Base-by-base conservation (phyloP, 2,329 filamentous ascomycete species). In the Thelonectria blattea region DNA sequence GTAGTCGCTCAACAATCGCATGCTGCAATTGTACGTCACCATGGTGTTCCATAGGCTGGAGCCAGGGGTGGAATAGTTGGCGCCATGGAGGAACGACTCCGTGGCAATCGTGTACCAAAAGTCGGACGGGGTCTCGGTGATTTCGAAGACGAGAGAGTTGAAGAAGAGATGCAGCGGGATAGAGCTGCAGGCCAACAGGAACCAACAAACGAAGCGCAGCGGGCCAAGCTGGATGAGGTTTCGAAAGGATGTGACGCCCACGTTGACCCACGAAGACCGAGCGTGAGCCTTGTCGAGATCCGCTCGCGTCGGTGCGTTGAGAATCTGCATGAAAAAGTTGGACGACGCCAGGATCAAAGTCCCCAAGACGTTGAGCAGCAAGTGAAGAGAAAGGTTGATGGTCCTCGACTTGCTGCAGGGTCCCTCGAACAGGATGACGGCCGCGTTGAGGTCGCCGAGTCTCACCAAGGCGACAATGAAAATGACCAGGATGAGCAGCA, bases 321-420 rank as follows among this genome's bases (percentile, higher is more conserved):
- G 41, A 14, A 57, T 45, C 14, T 57, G 53, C 45, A 49, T 56
- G n/a, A 56, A 56, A 15, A 56, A 56, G 20, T 56, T 56, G 11
- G 53, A 56, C 2, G 53, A 56, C 5, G 53, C 32, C 15, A 56
- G 53, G n/a, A 56, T 48, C 5, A 56, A 34, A 7, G 53, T 56
- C n/a, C 43, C 45, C 22, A 56, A 17, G 2, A 42, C n/a, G 45
- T 56, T 56, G 32, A 56, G 53, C 8, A 54, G 17, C 2, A 54
- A 14, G n/a, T 54, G 51, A 46, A 54, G 51, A 7, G 45, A 30
- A 10, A 54, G 51, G 14, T 54, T 47, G 22, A 54, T 30, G 8
- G 30, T 54, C 14, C 37, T 45, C 7, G 51, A 54, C 30, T 12
- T 27, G 1, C 24, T 37, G 17, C 51, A 54, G n/a, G 30, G 52